These are phyloP conservation scores for Termitomyces sp. DNA, from an alignment of 768 basidiomycete genomes.

Conservation along the genomic window DNA sequence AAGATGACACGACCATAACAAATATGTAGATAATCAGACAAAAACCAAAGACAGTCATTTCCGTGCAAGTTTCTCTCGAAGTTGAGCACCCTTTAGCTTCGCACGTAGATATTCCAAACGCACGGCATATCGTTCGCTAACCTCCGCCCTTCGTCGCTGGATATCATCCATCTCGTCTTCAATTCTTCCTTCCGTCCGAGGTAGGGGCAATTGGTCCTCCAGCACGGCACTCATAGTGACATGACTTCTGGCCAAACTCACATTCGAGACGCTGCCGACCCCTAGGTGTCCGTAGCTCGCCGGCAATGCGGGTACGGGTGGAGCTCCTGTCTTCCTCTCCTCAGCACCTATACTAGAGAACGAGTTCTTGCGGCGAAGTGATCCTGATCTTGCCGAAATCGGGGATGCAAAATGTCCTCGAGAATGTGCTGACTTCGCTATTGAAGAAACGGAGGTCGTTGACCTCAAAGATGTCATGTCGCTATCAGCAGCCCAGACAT, in stretches of 20 bases:
- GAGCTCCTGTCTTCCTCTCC: conserved; percentile 23
- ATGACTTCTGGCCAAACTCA: conserved; percentile 55
- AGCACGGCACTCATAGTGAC: conserved; percentile 49
- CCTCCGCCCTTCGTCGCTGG: conserved; percentile 65
- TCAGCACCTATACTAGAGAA: conserved; percentile 58
- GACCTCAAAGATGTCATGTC: conserved; percentile 55
- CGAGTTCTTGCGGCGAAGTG: conserved; percentile 55
- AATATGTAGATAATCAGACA: conserved; percentile 16
- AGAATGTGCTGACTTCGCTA: conserved; percentile 44
- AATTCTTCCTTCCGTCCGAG: conserved; percentile 28
- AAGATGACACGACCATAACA: conserved; percentile 3
- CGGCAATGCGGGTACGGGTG: conserved; percentile 36
- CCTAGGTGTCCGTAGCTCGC: conserved; percentile 29
- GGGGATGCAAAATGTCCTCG: conserved; percentile 25
- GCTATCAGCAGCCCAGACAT: conserved; percentile 37
- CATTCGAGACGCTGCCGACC: conserved; percentile 34
- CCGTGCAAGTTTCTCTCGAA: conserved; percentile 77
- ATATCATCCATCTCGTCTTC: conserved; percentile 70
- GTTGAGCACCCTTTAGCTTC: conserved; percentile 77
- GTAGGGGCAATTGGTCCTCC: conserved; percentile 39
- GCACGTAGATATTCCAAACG: conserved; percentile 80
- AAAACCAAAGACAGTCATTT: conserved; percentile 34
- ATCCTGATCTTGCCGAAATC: conserved; percentile 29
- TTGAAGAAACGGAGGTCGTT: conserved; percentile 44
- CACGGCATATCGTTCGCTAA: conserved; percentile 67